Evolutionary conservation across 345 rosid species (phyloP), one percentile per base, ranked within the genome.

Genomic region (Turnera subulata): DNA sequence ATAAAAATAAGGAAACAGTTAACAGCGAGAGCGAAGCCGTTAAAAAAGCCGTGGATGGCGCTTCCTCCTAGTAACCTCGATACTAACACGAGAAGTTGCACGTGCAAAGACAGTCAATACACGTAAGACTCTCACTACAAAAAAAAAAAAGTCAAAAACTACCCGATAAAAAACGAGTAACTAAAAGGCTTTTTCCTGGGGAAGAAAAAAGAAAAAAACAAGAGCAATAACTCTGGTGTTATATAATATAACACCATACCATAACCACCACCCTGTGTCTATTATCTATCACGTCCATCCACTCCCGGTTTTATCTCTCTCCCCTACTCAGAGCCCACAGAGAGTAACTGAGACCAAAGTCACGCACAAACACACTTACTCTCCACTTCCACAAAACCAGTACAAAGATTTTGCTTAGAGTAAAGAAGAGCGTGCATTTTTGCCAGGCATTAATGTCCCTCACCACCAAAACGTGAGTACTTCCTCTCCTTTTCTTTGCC

Each of bases 101-200:
- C 85, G 85, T 86, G 88, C 78, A 72, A 71, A 53, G 39, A 58
- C 74, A 58, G 75, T 69, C 73, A 25, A 67, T 22, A 53, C 86
- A 49, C 72, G 59, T 63, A 58, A 51, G 64, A 43, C 9, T 38
- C 54, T 7, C 39, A 15, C 4, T 51, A 56, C 16, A 54, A 12
- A 0, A 29, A 17, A 32, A 20, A 25, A 67, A 19, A 29, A 48
- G 58, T 48, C 46, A 63, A 44, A 13, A 6, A 20, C 40, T 13
- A 37, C 40, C 40, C 40, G 13, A 40, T 15, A 40, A 40, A 4
- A 15, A 40, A 40, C n/a, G n/a, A n/a, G n/a, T n/a, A n/a, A n/a
- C n/a, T n/a, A n/a, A n/a, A n/a, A n/a, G n/a, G n/a, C n/a, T n/a
- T n/a, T n/a, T n/a, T n/a, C n/a, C n/a, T n/a, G n/a, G n/a, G n/a